These are phyloP conservation scores for Geosmithia morbida DNA, from an alignment of 2,329 filamentous ascomycete genomes.

Conservation along the genomic window DNA sequence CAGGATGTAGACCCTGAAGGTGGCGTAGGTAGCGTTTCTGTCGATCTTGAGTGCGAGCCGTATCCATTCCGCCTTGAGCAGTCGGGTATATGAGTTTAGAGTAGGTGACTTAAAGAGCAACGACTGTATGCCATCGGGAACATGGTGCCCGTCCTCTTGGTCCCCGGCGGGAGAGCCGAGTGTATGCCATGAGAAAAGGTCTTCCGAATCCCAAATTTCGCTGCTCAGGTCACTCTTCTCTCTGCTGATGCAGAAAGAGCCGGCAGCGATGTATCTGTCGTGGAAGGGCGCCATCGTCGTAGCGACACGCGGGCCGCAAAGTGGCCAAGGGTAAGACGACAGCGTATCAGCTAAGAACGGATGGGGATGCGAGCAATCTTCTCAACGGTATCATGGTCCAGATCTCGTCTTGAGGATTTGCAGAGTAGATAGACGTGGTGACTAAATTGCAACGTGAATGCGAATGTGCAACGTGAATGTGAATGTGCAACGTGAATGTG, in stretches of 20 bases:
- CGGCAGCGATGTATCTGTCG: constrained; percentile 22
- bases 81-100: constrained; percentile 9
- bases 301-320: neutral
- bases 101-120: constrained; percentile 11
- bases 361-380: no score
- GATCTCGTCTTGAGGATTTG: no score
- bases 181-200: constrained; percentile 11
- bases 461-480: no score
- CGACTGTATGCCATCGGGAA: constrained; percentile 11
- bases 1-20: constrained; percentile 43
- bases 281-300: constrained; percentile 6
- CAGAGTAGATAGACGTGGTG: no score
- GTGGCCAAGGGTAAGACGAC: neutral
- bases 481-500: no score
- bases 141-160: neutral
- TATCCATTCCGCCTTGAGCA: constrained; percentile 26
- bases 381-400: no score
- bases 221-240: constrained; percentile 4
- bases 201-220: constrained; percentile 5
- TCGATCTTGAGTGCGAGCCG: constrained; percentile 20
- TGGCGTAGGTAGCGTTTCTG: neutral
- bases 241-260: constrained; percentile 18
- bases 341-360: neutral
- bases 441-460: no score
- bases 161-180: constrained; percentile 7